These are phyloP conservation scores for Nakaseomyces nivariensis DNA, from an alignment of 1,139 yeast species.

Conservation along the genomic window DNA sequence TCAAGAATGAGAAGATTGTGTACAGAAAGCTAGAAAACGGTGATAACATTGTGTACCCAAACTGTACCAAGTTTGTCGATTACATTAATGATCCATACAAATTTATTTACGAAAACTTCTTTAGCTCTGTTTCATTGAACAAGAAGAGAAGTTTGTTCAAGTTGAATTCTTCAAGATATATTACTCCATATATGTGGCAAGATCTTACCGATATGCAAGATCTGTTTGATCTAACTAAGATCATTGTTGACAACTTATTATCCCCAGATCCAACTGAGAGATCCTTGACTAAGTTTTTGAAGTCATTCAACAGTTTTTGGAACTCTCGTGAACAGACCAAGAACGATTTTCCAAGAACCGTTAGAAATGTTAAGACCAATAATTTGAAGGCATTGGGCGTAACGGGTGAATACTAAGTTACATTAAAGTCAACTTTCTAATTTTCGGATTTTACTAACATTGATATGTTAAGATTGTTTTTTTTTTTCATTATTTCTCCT, in stretches of 20 bases:
- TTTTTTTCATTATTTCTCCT: background rate
- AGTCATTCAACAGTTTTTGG: constrained; percentile 2
- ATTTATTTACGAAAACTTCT: constrained; percentile 20
- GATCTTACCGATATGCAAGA: constrained; percentile 12
- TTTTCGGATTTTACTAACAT: background rate
- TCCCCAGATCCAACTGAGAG: constrained; percentile 12
- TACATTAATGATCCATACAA: constrained; percentile 17
- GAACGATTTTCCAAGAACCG: background rate
- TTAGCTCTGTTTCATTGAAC: background rate
- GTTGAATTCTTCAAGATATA: background rate
- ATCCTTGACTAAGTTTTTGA: constrained; percentile 11
- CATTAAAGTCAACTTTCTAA: background rate
- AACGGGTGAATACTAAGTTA: background rate
- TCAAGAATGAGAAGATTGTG: constrained; percentile 13
- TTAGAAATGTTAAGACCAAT: background rate
- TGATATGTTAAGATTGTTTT: background rate
- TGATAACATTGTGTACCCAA: background rate
- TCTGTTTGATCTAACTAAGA: constrained; percentile 11
- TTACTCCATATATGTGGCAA: constrained; percentile 11
- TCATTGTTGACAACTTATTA: constrained; percentile 14
- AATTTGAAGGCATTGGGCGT: background rate
- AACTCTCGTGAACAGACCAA: background rate
- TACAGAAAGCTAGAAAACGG: background rate
- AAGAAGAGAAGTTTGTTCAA: background rate
- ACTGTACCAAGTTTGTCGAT: constrained; percentile 17